A percentile compares a stretch with the other conserved stretches of the same genome.
phyloP scores from a whole-genome alignment of 2,329 filamentous ascomycete genomes.

The Arthrobotrys musiformis region DNA sequence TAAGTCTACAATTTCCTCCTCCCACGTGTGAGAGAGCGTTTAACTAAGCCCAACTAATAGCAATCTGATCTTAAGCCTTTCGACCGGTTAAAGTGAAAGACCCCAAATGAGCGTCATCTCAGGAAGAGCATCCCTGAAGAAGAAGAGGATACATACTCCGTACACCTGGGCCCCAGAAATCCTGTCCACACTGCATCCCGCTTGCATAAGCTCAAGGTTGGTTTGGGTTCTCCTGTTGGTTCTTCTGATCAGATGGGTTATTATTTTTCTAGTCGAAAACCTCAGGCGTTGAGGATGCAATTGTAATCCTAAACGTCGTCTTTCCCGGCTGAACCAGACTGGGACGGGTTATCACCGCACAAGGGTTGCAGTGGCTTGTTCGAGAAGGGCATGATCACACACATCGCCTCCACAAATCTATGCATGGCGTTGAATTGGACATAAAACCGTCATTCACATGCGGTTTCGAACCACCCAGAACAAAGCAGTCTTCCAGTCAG shows the following conservation, averaged over 20 bases:
- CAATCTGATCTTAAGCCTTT: slow-evolving; percentile 28
- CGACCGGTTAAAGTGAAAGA: slow-evolving; percentile 45
- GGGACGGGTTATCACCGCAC: slow-evolving; percentile 1
- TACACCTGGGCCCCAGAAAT: slow-evolving; percentile 10
- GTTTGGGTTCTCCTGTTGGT: neutral
- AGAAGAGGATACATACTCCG: neutral
- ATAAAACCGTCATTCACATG: slow-evolving; percentile 43
- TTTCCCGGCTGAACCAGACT: slow-evolving; percentile 22
- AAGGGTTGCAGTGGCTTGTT: slow-evolving; percentile 21
- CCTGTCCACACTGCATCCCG: slow-evolving; percentile 8
- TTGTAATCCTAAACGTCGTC: neutral
- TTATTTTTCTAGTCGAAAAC: neutral
- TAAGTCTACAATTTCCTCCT: slow-evolving; percentile 16
- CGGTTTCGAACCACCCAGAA: slow-evolving; percentile 2
- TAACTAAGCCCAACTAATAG: slow-evolving; percentile 9
- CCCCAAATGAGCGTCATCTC: slow-evolving; percentile 40
- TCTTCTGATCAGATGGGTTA: neutral
- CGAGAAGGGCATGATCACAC: slow-evolving; percentile 14
- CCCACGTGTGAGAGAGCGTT: slow-evolving; percentile 33
- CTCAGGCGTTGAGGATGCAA: neutral
- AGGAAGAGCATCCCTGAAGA: slow-evolving; percentile 29
- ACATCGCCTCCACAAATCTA: slow-evolving; percentile 17
- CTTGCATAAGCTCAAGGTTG: slow-evolving; percentile 7
- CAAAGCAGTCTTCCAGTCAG: slow-evolving; percentile 3
- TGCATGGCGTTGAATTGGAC: slow-evolving; percentile 30